Percentiles rank a stretch among this genome's conserved stretches.
phyloP scores from a whole-genome alignment of 768 basidiomycete species.

The Trametes cinnabarina region DNA sequence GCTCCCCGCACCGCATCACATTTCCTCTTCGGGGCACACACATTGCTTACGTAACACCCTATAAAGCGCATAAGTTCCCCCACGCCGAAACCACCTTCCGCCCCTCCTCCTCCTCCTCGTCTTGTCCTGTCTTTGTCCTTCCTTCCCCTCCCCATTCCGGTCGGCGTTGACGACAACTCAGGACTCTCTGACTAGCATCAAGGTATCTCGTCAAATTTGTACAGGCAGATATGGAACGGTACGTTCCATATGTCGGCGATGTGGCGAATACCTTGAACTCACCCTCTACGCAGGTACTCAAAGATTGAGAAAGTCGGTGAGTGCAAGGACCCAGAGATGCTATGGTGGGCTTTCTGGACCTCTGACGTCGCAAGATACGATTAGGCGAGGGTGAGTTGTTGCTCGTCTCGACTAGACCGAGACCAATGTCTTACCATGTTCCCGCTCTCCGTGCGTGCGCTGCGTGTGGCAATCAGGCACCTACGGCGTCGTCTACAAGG shows the following conservation, averaged over 20 bases:
- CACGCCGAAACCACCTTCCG: constrained; percentile 4
- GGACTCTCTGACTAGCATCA: not conserved
- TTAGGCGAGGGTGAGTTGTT: constrained; percentile 49
- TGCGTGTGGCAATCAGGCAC: constrained; percentile 60
- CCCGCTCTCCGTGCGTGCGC: not conserved
- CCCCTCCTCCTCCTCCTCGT: constrained; percentile 4
- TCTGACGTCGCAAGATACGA: not conserved
- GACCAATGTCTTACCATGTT: not conserved
- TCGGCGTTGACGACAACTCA: not conserved
- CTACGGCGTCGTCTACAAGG: constrained; percentile 98
- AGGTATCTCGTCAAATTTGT: not conserved
- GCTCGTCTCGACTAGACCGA: not conserved
- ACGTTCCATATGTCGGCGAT: constrained; percentile 1
- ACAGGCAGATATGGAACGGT: constrained; percentile 27
- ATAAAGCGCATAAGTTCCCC: constrained; percentile 10
- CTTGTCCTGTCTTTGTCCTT: not conserved
- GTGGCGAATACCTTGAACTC: constrained; percentile 17
- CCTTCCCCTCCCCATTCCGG: not conserved
- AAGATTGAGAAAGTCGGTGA: constrained; percentile 98
- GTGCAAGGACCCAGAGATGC: constrained; percentile 34
- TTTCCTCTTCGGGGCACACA: constrained; percentile 7
- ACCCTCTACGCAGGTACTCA: constrained; percentile 62
- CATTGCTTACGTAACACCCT: constrained; percentile 14
- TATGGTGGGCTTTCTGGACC: not conserved
- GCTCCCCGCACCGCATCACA: constrained; percentile 20